A percentile compares a stretch with the other conserved stretches of the same genome.
These are phyloP conservation scores for Coffea humblotiana DNA, from an alignment of 305 asterid genomes.

Conservation along the genomic window DNA sequence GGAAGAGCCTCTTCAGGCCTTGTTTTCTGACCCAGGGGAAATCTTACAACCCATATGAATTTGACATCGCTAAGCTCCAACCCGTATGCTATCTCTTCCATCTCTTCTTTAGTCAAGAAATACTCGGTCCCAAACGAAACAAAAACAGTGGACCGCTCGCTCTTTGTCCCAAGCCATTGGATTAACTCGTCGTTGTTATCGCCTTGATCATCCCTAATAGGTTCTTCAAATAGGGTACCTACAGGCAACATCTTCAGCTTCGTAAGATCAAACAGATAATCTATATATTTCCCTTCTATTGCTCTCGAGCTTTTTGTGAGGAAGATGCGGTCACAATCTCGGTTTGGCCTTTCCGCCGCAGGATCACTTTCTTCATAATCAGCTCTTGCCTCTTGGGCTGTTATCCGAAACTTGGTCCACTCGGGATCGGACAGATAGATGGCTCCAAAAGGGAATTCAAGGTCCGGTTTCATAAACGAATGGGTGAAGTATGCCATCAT, in stretches of 20 bases:
- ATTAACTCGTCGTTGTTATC: conserved; percentile 11
- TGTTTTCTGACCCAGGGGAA: conserved; percentile 29
- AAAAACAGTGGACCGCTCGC: conserved; percentile 28
- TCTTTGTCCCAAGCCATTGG: conserved; percentile 33
- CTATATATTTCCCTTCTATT: conserved; percentile 39
- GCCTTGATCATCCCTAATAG: not conserved
- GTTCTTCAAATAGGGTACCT: conserved; percentile 22
- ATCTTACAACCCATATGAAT: conserved; percentile 53
- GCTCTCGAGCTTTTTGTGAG: conserved; percentile 30
- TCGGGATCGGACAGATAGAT: conserved; percentile 20
- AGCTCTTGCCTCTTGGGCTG: not conserved
- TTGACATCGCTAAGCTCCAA: conserved; percentile 46
- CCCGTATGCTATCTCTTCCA: conserved; percentile 35
- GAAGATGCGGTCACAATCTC: not conserved
- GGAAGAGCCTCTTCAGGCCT: conserved; percentile 27
- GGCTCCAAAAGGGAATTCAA: conserved; percentile 18
- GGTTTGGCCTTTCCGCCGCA: conserved; percentile 6
- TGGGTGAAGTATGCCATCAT: not conserved
- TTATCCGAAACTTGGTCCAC: not conserved
- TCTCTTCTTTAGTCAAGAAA: conserved; percentile 35
- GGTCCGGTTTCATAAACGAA: not conserved
- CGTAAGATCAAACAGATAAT: conserved; percentile 16
- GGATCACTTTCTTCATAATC: conserved; percentile 7
- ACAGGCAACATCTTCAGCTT: conserved; percentile 16
- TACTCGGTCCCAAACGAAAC: conserved; percentile 45